These are phyloP conservation scores for Sporothrix brunneoviolacea DNA, from an alignment of 2,329 filamentous ascomycete genomes.

Conservation along the genomic window DNA sequence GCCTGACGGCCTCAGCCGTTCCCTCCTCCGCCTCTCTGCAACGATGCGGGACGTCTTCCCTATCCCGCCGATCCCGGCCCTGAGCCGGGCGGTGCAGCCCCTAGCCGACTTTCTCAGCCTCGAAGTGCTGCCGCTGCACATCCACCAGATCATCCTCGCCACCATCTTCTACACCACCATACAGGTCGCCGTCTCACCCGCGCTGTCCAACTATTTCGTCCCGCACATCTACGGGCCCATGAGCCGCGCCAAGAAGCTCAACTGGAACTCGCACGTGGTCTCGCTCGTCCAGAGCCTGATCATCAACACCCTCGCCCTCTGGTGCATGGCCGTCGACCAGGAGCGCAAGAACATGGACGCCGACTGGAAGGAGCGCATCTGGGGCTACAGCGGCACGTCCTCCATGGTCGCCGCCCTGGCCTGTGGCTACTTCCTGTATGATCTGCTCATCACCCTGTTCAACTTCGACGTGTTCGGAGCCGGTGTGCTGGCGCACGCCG, in stretches of 20 bases:
- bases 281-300: conserved; percentile 71
- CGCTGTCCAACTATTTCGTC: conserved; percentile 55
- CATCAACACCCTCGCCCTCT: conserved; percentile 68
- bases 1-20: neutral
- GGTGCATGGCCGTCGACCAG: conserved; percentile 61
- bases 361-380: conserved; percentile 58
- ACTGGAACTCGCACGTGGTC: conserved; percentile 82
- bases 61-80: conserved; percentile 52
- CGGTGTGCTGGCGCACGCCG: conserved; percentile 71
- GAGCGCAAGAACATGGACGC: conserved; percentile 58
- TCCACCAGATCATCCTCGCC: conserved; percentile 67
- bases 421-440: conserved; percentile 79
- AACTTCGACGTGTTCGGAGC: conserved; percentile 66
- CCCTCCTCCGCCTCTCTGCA: neutral
- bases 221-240: conserved; percentile 57
- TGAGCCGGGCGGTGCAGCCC: conserved; percentile 52
- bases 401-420: conserved; percentile 72
- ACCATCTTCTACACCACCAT: conserved; percentile 63
- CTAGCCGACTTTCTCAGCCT: conserved; percentile 56
- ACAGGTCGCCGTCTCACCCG: conserved; percentile 60
- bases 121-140: conserved; percentile 63
- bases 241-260: conserved; percentile 58
- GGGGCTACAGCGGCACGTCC: conserved; percentile 67
- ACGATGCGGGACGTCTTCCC: conserved; percentile 70
- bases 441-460: conserved; percentile 61